These are phyloP conservation scores for Trichophaea hybrida DNA, from an alignment of 2,329 filamentous ascomycete species.

Conservation along the genomic window DNA sequence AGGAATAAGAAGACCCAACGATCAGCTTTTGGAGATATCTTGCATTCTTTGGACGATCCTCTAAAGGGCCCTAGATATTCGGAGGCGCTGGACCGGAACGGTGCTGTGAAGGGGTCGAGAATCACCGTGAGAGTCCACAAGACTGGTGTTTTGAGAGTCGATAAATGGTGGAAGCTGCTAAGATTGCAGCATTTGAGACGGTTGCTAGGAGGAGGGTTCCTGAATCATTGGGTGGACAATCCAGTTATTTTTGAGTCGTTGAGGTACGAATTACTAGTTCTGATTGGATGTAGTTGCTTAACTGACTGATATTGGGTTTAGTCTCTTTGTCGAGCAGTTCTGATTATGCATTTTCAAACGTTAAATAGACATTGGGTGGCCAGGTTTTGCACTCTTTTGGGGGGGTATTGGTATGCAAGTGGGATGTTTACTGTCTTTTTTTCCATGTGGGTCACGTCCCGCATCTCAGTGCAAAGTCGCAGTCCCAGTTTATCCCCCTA, in stretches of 20 bases:
- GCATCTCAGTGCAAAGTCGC: too few species aligned
- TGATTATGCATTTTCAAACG: neutral
- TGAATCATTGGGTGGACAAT: slow-evolving; percentile 49
- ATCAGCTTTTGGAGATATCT: slow-evolving; percentile 49
- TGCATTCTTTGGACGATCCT: slow-evolving; percentile 52
- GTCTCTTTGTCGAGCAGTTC: neutral
- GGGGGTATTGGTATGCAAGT: too few species aligned
- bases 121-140: slow-evolving; percentile 46
- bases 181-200: slow-evolving; percentile 47
- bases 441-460: too few species aligned
- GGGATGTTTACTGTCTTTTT: too few species aligned
- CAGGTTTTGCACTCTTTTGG: too few species aligned
- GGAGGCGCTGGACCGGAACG: slow-evolving; percentile 47
- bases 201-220: slow-evolving; percentile 47
- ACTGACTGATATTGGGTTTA: neutral
- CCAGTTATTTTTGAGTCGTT: slow-evolving; percentile 42
- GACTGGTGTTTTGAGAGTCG: slow-evolving; percentile 47
- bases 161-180: slow-evolving; percentile 61
- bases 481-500: too few species aligned
- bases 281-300: neutral
- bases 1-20: slow-evolving; percentile 54
- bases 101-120: slow-evolving; percentile 46
- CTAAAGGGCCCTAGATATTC: slow-evolving; percentile 51
- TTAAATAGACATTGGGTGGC: too few species aligned
- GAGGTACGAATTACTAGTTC: slow-evolving; percentile 17